A percentile compares a stretch with the other conserved stretches of the same genome.
Evolutionary conservation across 495 filamentous ascomycete species (phyloP).

Genomic region (Penicillium canescens): DNA sequence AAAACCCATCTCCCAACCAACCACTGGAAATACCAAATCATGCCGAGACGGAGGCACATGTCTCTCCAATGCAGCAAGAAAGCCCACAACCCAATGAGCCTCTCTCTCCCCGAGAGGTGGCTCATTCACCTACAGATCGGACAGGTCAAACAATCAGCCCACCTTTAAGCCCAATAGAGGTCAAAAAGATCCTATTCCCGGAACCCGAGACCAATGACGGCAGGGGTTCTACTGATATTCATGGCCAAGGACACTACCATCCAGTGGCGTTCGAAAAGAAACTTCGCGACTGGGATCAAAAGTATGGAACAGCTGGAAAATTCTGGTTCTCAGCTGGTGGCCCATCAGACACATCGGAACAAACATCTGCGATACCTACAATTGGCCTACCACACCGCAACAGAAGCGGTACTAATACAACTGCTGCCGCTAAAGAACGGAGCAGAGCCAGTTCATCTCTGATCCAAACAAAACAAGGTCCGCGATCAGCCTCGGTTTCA

Average conservation of each 20-base stretch:
- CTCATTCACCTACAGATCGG: slow-evolving; percentile 19
- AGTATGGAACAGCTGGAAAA: slow-evolving; percentile 51
- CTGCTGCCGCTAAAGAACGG: not conserved
- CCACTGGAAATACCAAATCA: not conserved
- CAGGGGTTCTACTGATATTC: slow-evolving; percentile 1
- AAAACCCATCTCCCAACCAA: not conserved
- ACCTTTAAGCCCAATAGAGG: slow-evolving; percentile 49
- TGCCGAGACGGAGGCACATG: not conserved
- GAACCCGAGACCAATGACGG: slow-evolving; percentile 14
- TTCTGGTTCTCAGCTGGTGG: slow-evolving; percentile 43
- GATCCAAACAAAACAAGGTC: not conserved
- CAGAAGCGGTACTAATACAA: slow-evolving; percentile 3
- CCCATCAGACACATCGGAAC: slow-evolving; percentile 5
- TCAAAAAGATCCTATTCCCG: slow-evolving; percentile 50
- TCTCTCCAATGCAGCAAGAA: not conserved
- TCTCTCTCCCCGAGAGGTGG: slow-evolving; percentile 2
- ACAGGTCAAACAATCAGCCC: slow-evolving; percentile 44
- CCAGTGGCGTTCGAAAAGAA: slow-evolving; percentile 48
- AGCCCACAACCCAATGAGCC: slow-evolving; percentile 2
- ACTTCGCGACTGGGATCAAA: slow-evolving; percentile 47
- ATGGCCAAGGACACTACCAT: slow-evolving; percentile 45
- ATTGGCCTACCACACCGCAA: slow-evolving; percentile 39
- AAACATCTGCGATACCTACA: slow-evolving; percentile 36
- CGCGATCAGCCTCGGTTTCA: slow-evolving; percentile 26
- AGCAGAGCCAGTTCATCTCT: not conserved